These are phyloP conservation scores for Trametes meyenii DNA, from an alignment of 768 basidiomycete species.

Conservation along the genomic window DNA sequence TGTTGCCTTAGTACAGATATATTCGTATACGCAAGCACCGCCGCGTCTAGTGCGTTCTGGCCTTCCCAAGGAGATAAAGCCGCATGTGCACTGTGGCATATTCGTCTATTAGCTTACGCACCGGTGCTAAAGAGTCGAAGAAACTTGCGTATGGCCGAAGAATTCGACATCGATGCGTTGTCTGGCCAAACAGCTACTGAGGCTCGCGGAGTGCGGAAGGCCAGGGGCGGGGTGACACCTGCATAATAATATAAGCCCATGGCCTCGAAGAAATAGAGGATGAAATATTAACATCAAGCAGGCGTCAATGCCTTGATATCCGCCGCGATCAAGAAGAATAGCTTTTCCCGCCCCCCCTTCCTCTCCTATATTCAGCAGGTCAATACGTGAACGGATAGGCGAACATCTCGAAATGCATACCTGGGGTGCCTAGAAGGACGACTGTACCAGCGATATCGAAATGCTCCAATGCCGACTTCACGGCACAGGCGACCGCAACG, in stretches of 20 bases:
- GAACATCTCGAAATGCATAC: constrained; percentile 37
- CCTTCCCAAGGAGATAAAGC: constrained; percentile 86
- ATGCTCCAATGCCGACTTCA: constrained; percentile 63
- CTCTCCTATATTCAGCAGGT: constrained; percentile 52
- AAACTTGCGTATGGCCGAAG: constrained; percentile 67
- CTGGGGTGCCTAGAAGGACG: constrained; percentile 77
- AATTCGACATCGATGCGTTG: constrained; percentile 65
- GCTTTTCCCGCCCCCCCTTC: constrained; percentile 80
- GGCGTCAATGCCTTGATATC: constrained; percentile 74
- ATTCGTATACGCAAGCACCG: constrained; percentile 81
- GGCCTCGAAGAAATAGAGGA: neutral
- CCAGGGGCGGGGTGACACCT: constrained; percentile 88
- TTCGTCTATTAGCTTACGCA: neutral
- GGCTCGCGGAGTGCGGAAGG: constrained; percentile 65
- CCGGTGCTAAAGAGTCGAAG: neutral
- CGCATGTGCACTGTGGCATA: constrained; percentile 64
- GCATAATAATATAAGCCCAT: neutral
- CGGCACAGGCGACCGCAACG: constrained; percentile 69
- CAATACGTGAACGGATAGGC: neutral
- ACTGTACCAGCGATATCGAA: constrained; percentile 70
- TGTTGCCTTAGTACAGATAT: constrained; percentile 84
- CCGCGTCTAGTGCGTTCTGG: constrained; percentile 81
- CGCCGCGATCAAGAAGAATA: constrained; percentile 66
- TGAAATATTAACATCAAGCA: constrained; percentile 64
- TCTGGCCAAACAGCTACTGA: constrained; percentile 66